Conservation (phyloP, 2,329 filamentous ascomycete species). For the Furcasterigmium sp. region DNA sequence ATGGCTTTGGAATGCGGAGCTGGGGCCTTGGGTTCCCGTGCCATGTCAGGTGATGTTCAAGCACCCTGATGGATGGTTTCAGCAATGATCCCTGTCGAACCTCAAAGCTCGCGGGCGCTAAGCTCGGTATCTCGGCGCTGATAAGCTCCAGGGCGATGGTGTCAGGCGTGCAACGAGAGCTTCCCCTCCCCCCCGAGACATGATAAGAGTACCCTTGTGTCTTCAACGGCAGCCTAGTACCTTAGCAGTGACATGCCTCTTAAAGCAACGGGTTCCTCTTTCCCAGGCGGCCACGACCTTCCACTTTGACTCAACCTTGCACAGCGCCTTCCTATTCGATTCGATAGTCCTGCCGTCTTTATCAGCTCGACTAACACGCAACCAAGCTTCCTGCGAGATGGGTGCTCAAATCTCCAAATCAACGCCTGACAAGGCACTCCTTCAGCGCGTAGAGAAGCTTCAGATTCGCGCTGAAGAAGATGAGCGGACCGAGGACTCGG, state of each 20-base stretch:
- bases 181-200: neutral
- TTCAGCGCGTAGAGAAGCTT: conserved; percentile 37
- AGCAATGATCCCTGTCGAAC: neutral
- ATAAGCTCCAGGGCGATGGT: neutral
- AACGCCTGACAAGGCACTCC: conserved; percentile 35
- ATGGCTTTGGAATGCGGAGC: too few species aligned
- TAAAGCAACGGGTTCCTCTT: too few species aligned
- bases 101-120: neutral
- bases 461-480: conserved; percentile 46
- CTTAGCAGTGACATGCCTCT: too few species aligned
- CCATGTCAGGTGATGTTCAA: conserved; percentile 4
- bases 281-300: too few species aligned
- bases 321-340: too few species aligned
- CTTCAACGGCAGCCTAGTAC: too few species aligned
- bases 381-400: conserved; percentile 23
- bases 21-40: conserved; percentile 12
- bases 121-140: neutral
- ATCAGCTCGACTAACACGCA: too few species aligned
- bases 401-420: conserved; percentile 38
- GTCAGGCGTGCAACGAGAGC: too few species aligned
- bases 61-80: neutral
- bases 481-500: conserved; percentile 23
- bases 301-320: too few species aligned
- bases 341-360: too few species aligned
- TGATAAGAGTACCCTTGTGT: too few species aligned